phyloP scores from a whole-genome alignment of 305 asterid species.

The Solanum hybrid region DNA sequence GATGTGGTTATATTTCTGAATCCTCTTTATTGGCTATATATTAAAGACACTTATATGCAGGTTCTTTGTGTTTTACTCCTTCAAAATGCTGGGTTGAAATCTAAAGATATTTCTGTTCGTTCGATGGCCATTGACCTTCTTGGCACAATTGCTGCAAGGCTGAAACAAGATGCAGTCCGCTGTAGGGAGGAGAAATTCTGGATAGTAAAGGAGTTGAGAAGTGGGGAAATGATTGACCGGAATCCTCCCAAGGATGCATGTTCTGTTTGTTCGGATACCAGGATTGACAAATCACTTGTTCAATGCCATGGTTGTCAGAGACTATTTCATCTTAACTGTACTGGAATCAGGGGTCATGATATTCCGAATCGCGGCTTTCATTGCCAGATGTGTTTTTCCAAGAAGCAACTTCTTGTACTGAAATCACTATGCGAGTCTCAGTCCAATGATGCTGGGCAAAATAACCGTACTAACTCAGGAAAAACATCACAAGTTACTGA shows the following conservation, averaged over 20 bases:
- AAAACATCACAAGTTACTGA: slow-evolving; percentile 41
- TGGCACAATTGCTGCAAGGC: slow-evolving; percentile 95
- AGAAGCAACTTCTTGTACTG: slow-evolving; percentile 68
- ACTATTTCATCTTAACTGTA: slow-evolving; percentile 77
- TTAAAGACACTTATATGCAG: slow-evolving; percentile 46
- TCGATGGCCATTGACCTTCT: slow-evolving; percentile 98
- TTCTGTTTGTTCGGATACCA: slow-evolving; percentile 63
- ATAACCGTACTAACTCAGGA: slow-evolving; percentile 24
- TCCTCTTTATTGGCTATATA: slow-evolving; percentile 8
- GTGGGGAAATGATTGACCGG: slow-evolving; percentile 32
- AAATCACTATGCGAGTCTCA: slow-evolving; percentile 54
- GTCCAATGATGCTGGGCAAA: slow-evolving; percentile 41
- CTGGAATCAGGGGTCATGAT: slow-evolving; percentile 64
- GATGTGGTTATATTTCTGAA: not conserved
- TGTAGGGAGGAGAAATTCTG: slow-evolving; percentile 76
- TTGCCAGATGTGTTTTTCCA: slow-evolving; percentile 73
- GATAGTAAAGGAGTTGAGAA: slow-evolving; percentile 62
- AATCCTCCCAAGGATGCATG: slow-evolving; percentile 43
- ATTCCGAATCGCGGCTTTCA: slow-evolving; percentile 41
- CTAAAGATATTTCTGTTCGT: slow-evolving; percentile 88
- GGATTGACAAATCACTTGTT: slow-evolving; percentile 41
- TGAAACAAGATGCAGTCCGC: slow-evolving; percentile 79
- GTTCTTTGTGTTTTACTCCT: slow-evolving; percentile 95
- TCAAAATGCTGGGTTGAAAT: slow-evolving; percentile 92
- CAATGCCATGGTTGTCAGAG: slow-evolving; percentile 78